Conservation (phyloP, 352 stramenopile species). For the Globisporangium barbulae region DNA sequence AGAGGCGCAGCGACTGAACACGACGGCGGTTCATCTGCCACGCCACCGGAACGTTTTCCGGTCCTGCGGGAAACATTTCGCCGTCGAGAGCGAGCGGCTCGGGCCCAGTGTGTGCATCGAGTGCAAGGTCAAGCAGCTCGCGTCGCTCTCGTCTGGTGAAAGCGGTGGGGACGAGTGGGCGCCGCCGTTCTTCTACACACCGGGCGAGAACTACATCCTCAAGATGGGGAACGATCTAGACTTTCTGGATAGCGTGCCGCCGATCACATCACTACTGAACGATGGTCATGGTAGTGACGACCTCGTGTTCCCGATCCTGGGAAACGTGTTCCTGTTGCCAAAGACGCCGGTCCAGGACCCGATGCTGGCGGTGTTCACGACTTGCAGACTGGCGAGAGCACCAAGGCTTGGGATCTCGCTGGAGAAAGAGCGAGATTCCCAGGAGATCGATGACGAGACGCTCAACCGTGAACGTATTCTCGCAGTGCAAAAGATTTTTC, state of each 20-base stretch:
- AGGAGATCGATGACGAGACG: constrained; percentile 24
- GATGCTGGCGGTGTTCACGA: constrained; percentile 43
- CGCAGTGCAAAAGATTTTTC: constrained; percentile 45
- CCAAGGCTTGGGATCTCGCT: constrained; percentile 18
- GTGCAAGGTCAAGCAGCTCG: constrained; percentile 58
- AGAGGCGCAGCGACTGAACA: constrained; percentile 67
- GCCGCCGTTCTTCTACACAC: constrained; percentile 61
- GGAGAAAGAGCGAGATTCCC: constrained; percentile 17
- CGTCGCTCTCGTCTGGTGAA: constrained; percentile 19
- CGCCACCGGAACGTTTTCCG: constrained; percentile 58
- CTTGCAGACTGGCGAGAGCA: constrained; percentile 21
- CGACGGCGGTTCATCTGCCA: constrained; percentile 50
- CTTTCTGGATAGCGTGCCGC: constrained; percentile 57
- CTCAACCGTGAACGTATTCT: constrained; percentile 50
- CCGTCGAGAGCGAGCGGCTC: constrained; percentile 69
- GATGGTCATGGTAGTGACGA: constrained; percentile 25
- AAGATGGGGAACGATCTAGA: constrained; percentile 71
- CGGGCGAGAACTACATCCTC: constrained; percentile 70
- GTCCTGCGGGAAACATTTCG: constrained; percentile 79
- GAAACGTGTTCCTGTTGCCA: constrained; percentile 71
- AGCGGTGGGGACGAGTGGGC: constrained; percentile 40
- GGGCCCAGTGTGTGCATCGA: constrained; percentile 76
- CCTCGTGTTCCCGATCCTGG: constrained; percentile 50
- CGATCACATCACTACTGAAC: constrained; percentile 47
- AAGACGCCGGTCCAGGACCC: constrained; percentile 62